Conservation (phyloP, 495 filamentous ascomycete species). For the Chaetomium cochliodes region DNA sequence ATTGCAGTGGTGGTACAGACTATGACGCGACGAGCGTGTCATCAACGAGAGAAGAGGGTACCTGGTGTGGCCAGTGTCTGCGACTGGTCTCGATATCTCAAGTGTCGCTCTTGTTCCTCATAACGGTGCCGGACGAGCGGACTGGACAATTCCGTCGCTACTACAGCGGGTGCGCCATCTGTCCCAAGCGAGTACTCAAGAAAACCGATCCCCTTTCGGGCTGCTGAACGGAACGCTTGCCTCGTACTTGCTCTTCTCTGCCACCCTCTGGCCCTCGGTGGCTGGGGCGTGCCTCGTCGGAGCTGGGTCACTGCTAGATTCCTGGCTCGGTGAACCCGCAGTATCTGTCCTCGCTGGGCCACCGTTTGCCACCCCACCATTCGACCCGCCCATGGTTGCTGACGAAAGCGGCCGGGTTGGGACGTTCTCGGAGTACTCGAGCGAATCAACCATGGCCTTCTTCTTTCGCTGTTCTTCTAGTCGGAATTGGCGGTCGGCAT, state of each 20-base stretch:
- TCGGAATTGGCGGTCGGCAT: slow-evolving; percentile 74
- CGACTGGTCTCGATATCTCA: neutral
- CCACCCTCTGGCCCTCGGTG: slow-evolving; percentile 64
- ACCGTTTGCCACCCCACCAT: slow-evolving; percentile 30
- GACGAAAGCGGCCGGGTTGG: slow-evolving; percentile 34
- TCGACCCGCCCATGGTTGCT: slow-evolving; percentile 43
- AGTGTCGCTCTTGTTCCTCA: neutral
- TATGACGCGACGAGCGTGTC: neutral
- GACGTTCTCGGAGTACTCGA: slow-evolving; percentile 54
- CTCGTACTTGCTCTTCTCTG: slow-evolving; percentile 91
- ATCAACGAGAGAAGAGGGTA: neutral
- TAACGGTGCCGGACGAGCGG: neutral
- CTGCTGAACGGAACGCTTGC: slow-evolving; percentile 63
- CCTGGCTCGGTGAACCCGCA: slow-evolving; percentile 72
- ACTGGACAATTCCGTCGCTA: neutral
- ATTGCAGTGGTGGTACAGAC: neutral
- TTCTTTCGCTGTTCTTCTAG: slow-evolving; percentile 65
- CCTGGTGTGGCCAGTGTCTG: no score
- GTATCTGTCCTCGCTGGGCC: slow-evolving; percentile 54
- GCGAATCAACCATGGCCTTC: slow-evolving; percentile 59
- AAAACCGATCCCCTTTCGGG: slow-evolving; percentile 81
- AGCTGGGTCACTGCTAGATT: slow-evolving; percentile 78
- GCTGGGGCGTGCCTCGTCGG: slow-evolving; percentile 79
- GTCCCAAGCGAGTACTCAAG: slow-evolving; percentile 27
- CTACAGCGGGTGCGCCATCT: neutral